Evolutionary conservation across 768 basidiomycete genomes (phyloP).

Genomic region (Fomitopsis serialis): DNA sequence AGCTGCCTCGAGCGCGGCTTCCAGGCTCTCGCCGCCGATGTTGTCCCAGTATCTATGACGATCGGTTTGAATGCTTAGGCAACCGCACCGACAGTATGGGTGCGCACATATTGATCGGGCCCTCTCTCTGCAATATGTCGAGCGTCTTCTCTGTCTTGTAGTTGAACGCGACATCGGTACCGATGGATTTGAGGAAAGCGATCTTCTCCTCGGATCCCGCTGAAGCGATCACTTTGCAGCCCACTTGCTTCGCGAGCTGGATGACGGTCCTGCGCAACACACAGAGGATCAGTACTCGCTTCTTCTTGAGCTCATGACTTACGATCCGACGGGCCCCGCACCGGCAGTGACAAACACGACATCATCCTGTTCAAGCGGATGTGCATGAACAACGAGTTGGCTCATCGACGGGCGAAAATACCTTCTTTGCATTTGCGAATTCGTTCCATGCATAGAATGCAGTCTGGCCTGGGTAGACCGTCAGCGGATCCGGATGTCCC

Average conservation of each 20-base stretch:
- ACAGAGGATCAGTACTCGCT: too few species aligned
- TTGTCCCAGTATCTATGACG: constrained; percentile 26
- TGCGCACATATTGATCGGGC: constrained; percentile 47
- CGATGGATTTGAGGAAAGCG: constrained; percentile 49
- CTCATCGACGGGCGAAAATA: constrained; percentile 8
- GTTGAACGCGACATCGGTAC: constrained; percentile 67
- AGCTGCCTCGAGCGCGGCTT: constrained; percentile 18
- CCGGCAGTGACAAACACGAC: constrained; percentile 44
- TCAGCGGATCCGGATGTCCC: too few species aligned
- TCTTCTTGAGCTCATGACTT: neutral
- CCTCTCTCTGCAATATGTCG: constrained; percentile 50
- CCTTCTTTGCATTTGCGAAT: constrained; percentile 34
- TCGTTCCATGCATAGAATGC: constrained; percentile 38
- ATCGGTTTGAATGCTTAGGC: too few species aligned
- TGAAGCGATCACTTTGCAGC: constrained; percentile 61
- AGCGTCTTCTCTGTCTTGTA: constrained; percentile 56
- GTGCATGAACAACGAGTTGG: neutral
- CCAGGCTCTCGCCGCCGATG: constrained; percentile 25
- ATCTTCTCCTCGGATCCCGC: constrained; percentile 73
- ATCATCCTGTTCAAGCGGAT: constrained; percentile 36
- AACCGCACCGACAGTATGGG: neutral
- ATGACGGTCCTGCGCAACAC: constrained; percentile 23
- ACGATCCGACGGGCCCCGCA: constrained; percentile 22
- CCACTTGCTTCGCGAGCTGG: constrained; percentile 37
- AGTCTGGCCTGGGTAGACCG: constrained; percentile 18